Base-by-base conservation (phyloP, 2,329 filamentous ascomycete genomes). In the Bisporella sp. region DNA sequence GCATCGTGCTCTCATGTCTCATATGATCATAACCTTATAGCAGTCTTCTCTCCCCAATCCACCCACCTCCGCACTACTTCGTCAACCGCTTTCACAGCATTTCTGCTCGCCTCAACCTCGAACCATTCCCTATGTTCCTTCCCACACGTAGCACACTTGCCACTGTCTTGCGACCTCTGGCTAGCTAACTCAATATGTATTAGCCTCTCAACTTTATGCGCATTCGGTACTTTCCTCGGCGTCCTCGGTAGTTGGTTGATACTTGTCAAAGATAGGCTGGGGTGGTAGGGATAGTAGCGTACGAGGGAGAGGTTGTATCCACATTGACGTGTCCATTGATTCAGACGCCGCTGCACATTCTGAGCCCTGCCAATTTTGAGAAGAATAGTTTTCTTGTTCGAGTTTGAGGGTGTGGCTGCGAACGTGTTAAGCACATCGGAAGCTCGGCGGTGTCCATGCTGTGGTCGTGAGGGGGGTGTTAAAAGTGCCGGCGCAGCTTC, bases 91-190 rank as follows among this genome's bases (percentile, higher is more conserved):
- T 76, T 79, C 3, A 97, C 76, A 0, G 84, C 87, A 31, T 84
- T 76, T 56, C 83, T 78, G 28, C 74, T 84, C 0, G 88, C 87
- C 54, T 88, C 82, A 1, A 96, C 83, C 69, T 95, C 87, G 66
- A 99, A 99, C 92, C 92, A 99, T 71, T 99, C 93, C 47, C 85
- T 75, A 68, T 99, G 93, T 60, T 89, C 84, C 62, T 83, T 84
- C 2, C 90, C 90, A 64, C 93, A 99, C 1, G 82, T 78, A 4
- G 75, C 74, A 62, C 93, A 99, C 47, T 79, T 78, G 64, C 53
- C 80, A 41, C 48, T 70, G 54, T 1, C 79, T 71, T 75, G 82
- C 52, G 70, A 82, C 68, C 68, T 71, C 58, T 75, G 69, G 40
- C 74, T 75, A 5, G 75, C 75, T n/a, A 97, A 76, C 70, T 99